Percentiles rank a stretch among this genome's conserved stretches.
Evolutionary conservation across 768 basidiomycete genomes (phyloP).

Genomic region (Russula compacta): DNA sequence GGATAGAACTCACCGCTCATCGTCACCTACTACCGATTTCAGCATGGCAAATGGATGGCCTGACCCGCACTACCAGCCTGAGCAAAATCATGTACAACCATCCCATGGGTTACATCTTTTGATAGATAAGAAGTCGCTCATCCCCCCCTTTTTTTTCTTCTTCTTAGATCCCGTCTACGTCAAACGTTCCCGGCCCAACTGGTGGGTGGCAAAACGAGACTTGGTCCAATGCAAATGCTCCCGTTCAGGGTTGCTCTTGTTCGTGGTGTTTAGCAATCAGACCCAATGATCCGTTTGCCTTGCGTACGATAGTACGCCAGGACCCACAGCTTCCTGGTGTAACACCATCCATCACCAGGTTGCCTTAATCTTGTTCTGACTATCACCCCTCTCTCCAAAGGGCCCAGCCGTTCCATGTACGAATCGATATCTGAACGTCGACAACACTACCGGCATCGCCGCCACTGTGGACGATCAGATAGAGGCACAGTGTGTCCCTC

Average conservation of each 20-base stretch:
- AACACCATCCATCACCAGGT: not conserved
- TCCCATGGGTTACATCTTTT: not conserved
- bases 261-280: not conserved
- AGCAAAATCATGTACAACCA: not conserved
- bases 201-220: not conserved
- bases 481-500: not conserved
- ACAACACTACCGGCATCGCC: not conserved
- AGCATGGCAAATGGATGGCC: too few species aligned
- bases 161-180: not conserved
- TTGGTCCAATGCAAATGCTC: not conserved
- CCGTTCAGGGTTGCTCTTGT: not conserved
- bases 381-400: not conserved
- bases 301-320: not conserved
- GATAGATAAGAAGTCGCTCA: not conserved
- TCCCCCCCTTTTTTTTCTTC: not conserved
- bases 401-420: not conserved
- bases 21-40: too few species aligned
- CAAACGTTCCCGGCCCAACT: not conserved
- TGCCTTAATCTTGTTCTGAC: not conserved
- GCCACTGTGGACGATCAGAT: not conserved
- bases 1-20: too few species aligned
- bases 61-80: too few species aligned
- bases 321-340: not conserved
- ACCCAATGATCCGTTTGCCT: not conserved
- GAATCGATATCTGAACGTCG: not conserved